Percentiles rank a stretch among this genome's conserved stretches.
Evolutionary conservation across 257 asterid genomes (phyloP).

Genomic region (Solanum chaucha): DNA sequence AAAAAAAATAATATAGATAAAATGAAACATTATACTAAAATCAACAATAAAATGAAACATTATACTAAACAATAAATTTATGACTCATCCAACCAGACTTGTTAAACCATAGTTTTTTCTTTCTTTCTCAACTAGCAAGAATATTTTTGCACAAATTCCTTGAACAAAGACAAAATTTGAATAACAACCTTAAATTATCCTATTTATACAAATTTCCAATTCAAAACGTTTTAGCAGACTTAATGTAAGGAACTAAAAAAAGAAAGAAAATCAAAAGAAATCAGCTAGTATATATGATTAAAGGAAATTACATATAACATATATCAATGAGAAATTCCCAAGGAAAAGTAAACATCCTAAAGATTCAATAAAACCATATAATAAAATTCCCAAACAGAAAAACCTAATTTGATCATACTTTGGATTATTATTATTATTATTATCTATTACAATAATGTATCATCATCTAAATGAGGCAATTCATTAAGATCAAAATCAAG

Average conservation of each 20-base stretch:
- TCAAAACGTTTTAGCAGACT: background rate
- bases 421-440: background rate
- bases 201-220: background rate
- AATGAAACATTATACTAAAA: background rate
- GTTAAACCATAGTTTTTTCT: background rate
- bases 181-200: background rate
- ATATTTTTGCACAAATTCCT: background rate
- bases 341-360: background rate
- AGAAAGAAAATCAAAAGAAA: background rate
- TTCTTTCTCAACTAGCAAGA: background rate
- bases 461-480: constrained; percentile 4
- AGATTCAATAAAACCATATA: background rate
- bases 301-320: background rate
- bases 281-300: background rate
- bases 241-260: background rate
- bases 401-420: background rate
- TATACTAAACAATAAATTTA: background rate
- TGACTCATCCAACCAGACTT: background rate
- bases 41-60: background rate
- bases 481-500: constrained; percentile 22
- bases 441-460: background rate
- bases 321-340: background rate
- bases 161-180: background rate
- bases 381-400: background rate
- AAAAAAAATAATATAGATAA: no score